Base-by-base conservation (phyloP, 2,329 filamentous ascomycete species). In the Arthroderma sp. region DNA sequence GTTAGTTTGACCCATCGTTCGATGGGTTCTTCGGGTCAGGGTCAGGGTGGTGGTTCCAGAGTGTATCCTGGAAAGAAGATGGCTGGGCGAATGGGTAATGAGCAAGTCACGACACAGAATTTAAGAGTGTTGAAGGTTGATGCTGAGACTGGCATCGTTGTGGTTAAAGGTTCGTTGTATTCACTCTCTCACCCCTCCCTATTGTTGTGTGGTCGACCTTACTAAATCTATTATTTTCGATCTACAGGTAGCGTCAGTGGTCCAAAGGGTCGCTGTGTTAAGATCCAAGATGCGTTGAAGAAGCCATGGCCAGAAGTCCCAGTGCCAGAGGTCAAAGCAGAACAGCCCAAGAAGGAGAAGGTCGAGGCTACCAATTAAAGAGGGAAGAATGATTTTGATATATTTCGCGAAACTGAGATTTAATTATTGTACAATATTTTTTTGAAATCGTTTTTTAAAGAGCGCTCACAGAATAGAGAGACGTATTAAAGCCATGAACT, bases 61-160 rank as follows among this genome's bases (percentile, higher is more conserved):
- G 89, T 98, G 27, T 71, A 87, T 60, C 91, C 91, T 0, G 91
- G 91, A 49, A 98, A 98, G 78, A 91, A 87, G 69, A 98, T 98
- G 91, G 79, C 91, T 3, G 91, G 91, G 45, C 79, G 86, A 48
- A 96, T 98, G 91, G 91, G 91, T 51, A 84, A 83, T 53, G 77
- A 94, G 65, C 79, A 78, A 54, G 83, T 87, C 45, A 98, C 91
- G 40, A 75, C 91, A 47, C 88, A 95, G 73, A 95, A 94, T 66
- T 69, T 96, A 55, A 84, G 82, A 66, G 80, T 98, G 43, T 68
- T 98, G 62, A 82, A 86, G 71, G 82, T 94, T 31, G 87, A 96
- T 66, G 75, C 80, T 55, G 82, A 84, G 63, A 82, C 88, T 58
- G 91, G 91, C 15, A 78, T 94, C 56, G 78, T 98, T 47, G 78